These are phyloP conservation scores for Emmonsia crescens DNA, from an alignment of 2,329 filamentous ascomycete species.

Conservation along the genomic window DNA sequence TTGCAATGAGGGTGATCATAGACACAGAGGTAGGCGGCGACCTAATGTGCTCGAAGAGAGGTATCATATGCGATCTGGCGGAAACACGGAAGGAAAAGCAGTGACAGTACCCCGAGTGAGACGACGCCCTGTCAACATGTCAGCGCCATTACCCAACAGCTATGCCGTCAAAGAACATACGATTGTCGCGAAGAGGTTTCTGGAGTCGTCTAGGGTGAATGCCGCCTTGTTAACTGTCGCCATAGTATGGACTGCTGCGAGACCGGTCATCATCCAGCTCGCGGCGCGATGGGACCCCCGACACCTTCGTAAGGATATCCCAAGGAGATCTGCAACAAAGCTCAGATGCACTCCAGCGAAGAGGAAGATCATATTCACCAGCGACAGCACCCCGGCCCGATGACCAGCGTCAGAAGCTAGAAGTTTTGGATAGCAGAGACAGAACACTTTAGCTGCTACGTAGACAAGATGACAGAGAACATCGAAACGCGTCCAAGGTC, in stretches of 20 bases:
- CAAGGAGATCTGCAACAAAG: constrained; percentile 7
- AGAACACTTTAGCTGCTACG: constrained; percentile 2
- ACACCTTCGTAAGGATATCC: constrained; percentile 5
- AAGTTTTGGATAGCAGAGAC: not conserved
- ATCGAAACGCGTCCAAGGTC: constrained; percentile 2
- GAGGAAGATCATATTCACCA: constrained; percentile 6
- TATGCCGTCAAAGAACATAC: not conserved
- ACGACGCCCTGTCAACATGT: constrained; percentile 8
- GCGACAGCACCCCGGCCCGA: constrained; percentile 2
- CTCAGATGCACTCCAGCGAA: constrained; percentile 1
- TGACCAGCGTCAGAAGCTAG: constrained; percentile 2
- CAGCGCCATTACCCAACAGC: not conserved
- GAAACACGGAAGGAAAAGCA: constrained; percentile 16
- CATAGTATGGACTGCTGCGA: not conserved
- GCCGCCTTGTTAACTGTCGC: not conserved
- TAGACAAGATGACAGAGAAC: constrained; percentile 6
- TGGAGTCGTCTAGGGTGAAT: not conserved
- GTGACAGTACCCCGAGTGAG: constrained; percentile 13
- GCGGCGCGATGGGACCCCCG: constrained; percentile 2
- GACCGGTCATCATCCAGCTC: constrained; percentile 2
- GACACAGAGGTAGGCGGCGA: constrained; percentile 13
- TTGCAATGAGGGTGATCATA: too few relatives aligned
- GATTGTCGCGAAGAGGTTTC: constrained; percentile 4
- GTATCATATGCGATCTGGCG: constrained; percentile 17
- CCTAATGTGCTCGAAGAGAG: constrained; percentile 18